phyloP scores from a whole-genome alignment of 2,329 filamentous ascomycete species.

The Sclerotinia spermophila region DNA sequence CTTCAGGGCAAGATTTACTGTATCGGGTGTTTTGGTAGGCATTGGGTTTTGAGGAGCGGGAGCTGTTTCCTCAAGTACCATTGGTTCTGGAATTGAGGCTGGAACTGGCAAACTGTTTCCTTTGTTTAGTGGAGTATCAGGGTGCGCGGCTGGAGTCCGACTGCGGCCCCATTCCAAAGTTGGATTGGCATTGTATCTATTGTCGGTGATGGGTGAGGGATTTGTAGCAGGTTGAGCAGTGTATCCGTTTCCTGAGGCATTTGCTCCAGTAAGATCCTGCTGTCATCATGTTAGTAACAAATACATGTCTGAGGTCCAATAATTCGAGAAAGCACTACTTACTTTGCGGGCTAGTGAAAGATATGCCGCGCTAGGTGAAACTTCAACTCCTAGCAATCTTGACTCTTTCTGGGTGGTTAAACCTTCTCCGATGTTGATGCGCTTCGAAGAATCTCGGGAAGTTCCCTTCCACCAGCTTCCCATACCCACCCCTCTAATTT shows the following conservation, averaged over 20 bases:
- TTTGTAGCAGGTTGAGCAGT: background rate
- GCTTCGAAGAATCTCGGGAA: background rate
- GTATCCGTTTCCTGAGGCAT: background rate
- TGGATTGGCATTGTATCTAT: background rate
- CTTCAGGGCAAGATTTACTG: background rate
- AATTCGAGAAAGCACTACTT: background rate
- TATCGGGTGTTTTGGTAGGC: background rate
- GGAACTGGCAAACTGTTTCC: background rate
- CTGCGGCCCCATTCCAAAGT: background rate
- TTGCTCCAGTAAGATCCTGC: background rate
- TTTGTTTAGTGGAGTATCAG: background rate
- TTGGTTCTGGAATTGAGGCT: background rate
- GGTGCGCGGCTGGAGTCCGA: background rate
- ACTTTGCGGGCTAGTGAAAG: background rate
- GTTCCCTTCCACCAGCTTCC: constrained; percentile 30
- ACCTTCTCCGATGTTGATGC: background rate
- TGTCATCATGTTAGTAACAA: background rate
- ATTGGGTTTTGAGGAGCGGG: background rate
- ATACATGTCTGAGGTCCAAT: background rate
- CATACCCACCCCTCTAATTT: constrained; percentile 29
- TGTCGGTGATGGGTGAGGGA: background rate
- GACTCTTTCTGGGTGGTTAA: background rate
- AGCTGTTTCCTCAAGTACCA: background rate
- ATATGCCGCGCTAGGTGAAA: background rate
- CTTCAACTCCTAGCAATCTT: background rate